Evolutionary conservation across 1,284 basidiomycete genomes (phyloP).

Genomic region (Cutaneotrichosporon cavernicola): DNA sequence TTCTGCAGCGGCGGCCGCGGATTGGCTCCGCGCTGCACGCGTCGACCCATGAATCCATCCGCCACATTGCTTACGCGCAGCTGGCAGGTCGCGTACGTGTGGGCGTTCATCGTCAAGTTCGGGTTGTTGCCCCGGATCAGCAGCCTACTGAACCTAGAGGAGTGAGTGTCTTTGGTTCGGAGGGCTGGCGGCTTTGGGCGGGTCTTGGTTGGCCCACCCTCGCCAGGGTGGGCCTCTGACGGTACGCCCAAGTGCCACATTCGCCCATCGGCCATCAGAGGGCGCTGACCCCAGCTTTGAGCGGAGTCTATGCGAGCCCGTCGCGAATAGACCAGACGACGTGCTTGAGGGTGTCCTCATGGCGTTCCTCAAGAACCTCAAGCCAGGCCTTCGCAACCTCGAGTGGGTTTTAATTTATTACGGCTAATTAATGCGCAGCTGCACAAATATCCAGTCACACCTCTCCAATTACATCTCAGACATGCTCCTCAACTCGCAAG

Average conservation of each 20-base stretch:
- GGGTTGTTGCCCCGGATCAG: conserved; percentile 35
- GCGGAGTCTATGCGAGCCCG: conserved; percentile 37
- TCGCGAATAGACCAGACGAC: conserved; percentile 49
- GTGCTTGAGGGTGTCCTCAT: conserved; percentile 46
- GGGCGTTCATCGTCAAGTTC: conserved; percentile 50
- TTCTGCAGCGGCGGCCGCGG: neutral
- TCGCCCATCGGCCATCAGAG: neutral
- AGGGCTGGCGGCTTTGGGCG: neutral
- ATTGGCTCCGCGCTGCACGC: neutral
- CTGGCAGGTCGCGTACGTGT: conserved; percentile 50
- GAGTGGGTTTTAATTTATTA: conserved; percentile 7
- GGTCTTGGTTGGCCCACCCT: neutral
- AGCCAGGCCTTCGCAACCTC: conserved; percentile 14
- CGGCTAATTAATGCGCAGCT: conserved; percentile 25
- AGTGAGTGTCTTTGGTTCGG: conserved; percentile 33
- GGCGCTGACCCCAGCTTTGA: conserved; percentile 38
- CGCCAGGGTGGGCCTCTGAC: neutral
- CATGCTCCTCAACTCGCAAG: conserved; percentile 33
- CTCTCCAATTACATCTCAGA: conserved; percentile 45
- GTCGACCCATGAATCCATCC: neutral
- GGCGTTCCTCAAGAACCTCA: conserved; percentile 43
- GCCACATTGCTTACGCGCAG: conserved; percentile 24
- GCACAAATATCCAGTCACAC: conserved; percentile 43
- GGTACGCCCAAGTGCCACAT: conserved; percentile 21
- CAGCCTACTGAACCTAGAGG: conserved; percentile 40